Conservation (phyloP, 257 asterid species). For the Capsicum baccatum region DNA sequence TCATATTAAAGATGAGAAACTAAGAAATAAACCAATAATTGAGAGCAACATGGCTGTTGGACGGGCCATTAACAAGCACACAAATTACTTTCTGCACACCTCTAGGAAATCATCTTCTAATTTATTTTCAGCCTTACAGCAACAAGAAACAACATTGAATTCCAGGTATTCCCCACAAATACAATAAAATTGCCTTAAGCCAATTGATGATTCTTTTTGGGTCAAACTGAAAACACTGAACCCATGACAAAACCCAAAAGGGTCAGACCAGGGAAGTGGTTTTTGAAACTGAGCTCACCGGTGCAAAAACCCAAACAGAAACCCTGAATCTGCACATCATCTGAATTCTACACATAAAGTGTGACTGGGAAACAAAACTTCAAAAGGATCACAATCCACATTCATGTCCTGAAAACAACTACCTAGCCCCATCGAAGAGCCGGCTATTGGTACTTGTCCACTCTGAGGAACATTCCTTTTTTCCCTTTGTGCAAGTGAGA, state of each 20-base stretch:
- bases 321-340: conserved; percentile 12
- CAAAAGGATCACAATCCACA: conserved; percentile 18
- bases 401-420: conserved; percentile 19
- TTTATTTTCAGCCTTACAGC: not conserved
- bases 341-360: not conserved
- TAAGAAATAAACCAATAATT: not conserved
- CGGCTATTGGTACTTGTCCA: not conserved
- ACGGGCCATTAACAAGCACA: conserved; percentile 12
- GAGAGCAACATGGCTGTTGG: conserved; percentile 9
- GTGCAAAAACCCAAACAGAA: not conserved
- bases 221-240: conserved; percentile 7
- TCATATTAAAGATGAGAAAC: not conserved
- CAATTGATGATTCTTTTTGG: conserved; percentile 7
- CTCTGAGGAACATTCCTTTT: conserved; percentile 6
- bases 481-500: not conserved
- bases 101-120: not conserved
- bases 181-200: conserved; percentile 11
- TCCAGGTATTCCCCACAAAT: not conserved
- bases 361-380: not conserved
- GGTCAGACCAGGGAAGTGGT: not conserved
- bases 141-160: conserved; percentile 3
- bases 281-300: not conserved
- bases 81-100: conserved; percentile 21
- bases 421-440: conserved; percentile 11
- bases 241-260: not conserved